These are phyloP conservation scores for Penicillium paneum DNA, from an alignment of 2,329 filamentous ascomycete species.

Conservation along the genomic window DNA sequence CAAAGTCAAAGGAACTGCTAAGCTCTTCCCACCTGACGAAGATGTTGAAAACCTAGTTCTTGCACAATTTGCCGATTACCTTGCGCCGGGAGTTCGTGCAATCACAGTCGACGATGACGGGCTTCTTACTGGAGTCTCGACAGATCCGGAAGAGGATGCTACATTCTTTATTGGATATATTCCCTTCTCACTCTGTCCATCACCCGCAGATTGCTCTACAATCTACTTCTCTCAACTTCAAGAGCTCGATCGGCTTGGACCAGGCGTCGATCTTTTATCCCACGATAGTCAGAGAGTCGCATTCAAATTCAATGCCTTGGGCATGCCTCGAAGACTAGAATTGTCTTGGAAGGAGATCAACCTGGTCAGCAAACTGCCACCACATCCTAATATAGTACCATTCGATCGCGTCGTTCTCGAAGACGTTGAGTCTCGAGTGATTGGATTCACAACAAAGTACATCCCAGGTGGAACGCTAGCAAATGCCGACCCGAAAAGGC, in stretches of 20 bases:
- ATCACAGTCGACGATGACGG: conserved; percentile 21
- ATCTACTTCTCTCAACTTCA: conserved; percentile 17
- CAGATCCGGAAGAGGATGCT: conserved; percentile 19
- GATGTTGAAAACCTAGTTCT: conserved; percentile 16
- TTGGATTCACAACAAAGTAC: conserved; percentile 29
- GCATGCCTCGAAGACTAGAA: conserved; percentile 15
- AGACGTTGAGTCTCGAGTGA: conserved; percentile 23
- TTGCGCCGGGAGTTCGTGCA: conserved; percentile 18
- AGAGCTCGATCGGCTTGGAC: conserved; percentile 19
- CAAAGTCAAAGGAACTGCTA: conserved; percentile 25
- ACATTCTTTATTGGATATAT: conserved; percentile 17
- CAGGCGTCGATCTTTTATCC: conserved; percentile 13
- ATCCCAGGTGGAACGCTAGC: conserved; percentile 27
- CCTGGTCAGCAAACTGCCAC: conserved; percentile 23
- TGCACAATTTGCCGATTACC: conserved; percentile 17
- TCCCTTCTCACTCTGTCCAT: conserved; percentile 13
- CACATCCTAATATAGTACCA: conserved; percentile 29
- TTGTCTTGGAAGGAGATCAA: conserved; percentile 28
- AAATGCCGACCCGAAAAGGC: conserved; percentile 21
- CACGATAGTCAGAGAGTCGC: conserved; percentile 11
- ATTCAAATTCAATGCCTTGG: conserved; percentile 21
- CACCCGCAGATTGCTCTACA: conserved; percentile 12
- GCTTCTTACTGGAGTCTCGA: conserved; percentile 21
- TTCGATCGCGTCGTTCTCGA: conserved; percentile 27
- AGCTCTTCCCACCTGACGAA: conserved; percentile 20